Evolutionary conservation across 2,329 filamentous ascomycete species (phyloP).

Genomic region (Colletotrichum limetticola): DNA sequence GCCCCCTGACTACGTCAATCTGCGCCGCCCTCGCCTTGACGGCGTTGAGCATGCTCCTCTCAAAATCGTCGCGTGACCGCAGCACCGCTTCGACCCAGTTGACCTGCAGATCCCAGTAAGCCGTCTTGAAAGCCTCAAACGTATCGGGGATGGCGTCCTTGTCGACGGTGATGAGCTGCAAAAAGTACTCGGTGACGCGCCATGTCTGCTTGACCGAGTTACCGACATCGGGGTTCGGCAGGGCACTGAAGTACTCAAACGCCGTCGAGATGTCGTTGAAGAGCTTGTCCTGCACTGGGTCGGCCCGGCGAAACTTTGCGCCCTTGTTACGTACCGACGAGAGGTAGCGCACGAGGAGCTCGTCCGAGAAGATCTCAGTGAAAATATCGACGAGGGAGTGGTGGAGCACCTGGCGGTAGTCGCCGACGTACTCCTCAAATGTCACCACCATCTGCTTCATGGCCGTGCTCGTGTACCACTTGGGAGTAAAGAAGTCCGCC

Average conservation of each 20-base stretch:
- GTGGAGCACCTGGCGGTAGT: constrained; percentile 87
- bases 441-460: constrained; percentile 96
- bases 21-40: constrained; percentile 92
- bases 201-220: constrained; percentile 88
- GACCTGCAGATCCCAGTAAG: constrained; percentile 94
- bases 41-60: constrained; percentile 85
- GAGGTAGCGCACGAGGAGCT: constrained; percentile 88
- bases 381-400: constrained; percentile 90
- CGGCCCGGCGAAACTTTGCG: constrained; percentile 85
- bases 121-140: constrained; percentile 84
- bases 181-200: constrained; percentile 88
- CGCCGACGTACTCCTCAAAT: constrained; percentile 92
- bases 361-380: constrained; percentile 91
- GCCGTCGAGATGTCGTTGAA: constrained; percentile 91
- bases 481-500: constrained; percentile 88
- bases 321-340: constrained; percentile 87
- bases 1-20: constrained; percentile 80
- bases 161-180: constrained; percentile 82
- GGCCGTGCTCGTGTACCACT: constrained; percentile 87
- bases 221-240: constrained; percentile 76
- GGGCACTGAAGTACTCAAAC: constrained; percentile 86
- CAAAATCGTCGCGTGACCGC: constrained; percentile 90
- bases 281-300: constrained; percentile 93
- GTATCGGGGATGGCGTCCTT: constrained; percentile 77
- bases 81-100: constrained; percentile 96